These are phyloP conservation scores for Blastocystis sp. DNA, from an alignment of 352 stramenopile species.

Conservation along the genomic window DNA sequence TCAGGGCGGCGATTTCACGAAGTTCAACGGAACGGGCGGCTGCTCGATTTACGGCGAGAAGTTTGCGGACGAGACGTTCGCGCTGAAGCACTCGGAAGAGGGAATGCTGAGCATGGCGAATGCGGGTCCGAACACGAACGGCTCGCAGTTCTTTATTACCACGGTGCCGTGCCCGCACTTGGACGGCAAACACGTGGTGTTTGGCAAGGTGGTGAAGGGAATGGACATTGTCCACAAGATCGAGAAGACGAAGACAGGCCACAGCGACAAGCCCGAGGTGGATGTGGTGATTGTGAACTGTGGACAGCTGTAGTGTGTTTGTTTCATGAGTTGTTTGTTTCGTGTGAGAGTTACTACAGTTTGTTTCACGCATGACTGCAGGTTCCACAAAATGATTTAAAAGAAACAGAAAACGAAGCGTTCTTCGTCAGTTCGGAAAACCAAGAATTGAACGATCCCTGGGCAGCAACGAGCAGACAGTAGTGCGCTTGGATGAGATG, in stretches of 20 bases:
- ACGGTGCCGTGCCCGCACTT: constrained; percentile 90
- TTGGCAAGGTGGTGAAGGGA: constrained; percentile 86
- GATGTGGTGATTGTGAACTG: constrained; percentile 91
- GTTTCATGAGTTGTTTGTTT: not conserved
- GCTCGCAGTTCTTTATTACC: constrained; percentile 87
- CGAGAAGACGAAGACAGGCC: constrained; percentile 83
- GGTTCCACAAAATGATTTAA: not conserved
- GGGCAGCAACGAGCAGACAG: constrained; percentile 81
- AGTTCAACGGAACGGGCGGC: constrained; percentile 82
- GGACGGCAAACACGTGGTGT: constrained; percentile 96
- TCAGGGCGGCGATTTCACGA: constrained; percentile 77
- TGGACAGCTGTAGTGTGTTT: constrained; percentile 75
- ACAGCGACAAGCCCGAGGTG: constrained; percentile 83
- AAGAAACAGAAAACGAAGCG: not conserved
- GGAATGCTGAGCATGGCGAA: constrained; percentile 95
- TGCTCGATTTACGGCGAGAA: constrained; percentile 87
- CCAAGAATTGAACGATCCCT: constrained; percentile 63
- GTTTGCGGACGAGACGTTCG: constrained; percentile 94
- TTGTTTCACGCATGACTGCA: not conserved
- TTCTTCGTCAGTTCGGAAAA: not conserved
- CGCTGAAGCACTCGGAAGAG: constrained; percentile 79
- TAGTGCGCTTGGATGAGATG: constrained; percentile 86
- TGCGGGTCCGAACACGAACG: constrained; percentile 88
- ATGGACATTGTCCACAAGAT: constrained; percentile 86
- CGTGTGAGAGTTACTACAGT: too few relatives aligned